Base-by-base conservation (phyloP, 495 filamentous ascomycete genomes). In the Penicillium paxilli region DNA sequence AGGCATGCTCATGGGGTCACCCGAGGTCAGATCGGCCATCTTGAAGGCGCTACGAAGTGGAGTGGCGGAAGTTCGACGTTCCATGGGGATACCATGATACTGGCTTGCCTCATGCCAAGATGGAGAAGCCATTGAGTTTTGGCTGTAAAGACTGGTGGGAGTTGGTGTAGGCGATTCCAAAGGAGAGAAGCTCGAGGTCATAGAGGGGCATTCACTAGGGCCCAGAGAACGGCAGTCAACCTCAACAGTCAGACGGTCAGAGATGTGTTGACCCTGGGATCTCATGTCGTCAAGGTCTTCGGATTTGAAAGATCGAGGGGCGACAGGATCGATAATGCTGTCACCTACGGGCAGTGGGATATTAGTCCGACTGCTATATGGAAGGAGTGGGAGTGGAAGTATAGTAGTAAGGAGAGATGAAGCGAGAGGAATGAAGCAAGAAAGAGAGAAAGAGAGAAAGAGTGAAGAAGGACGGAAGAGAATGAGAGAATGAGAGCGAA, bases 131-230 rank as follows among this genome's bases (percentile, higher is more conserved):
- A 78, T 46, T 1, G 73, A 73, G 28, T 65, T 61, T 44, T 76
- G 72, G 47, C 75, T 75, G 54, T 76, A 76, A 17, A 75, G 58
- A 52, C 70, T 76, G 16, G 73, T 75, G 5, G 75, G 75, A 1
- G 75, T 78, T 1, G 72, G 72, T 20, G 69, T 76, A 0, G 73
- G 73, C 25, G 75, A 78, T 46, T 76, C 73, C 58, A 75, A 59
- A 48, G 72, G 71, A 33, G 73, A 78, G 55, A 74, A 78, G 53
- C 70, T 75, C 8, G 73, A 74, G 40, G 60, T 69, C 71, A 74
- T 76, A 17, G 73, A 76, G n/a, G 71, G 73, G 60, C 73, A 78
- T 50, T 73, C 72, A 65, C 66, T 76, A 22, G 74, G 67, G 49
- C 73, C 71, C 62, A 76, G 51, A 24, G 73, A 71, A 32, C 65